A percentile compares a stretch with the other conserved stretches of the same genome.
Conservation (phyloP, 129 eudicot genomes). For the Centaurea solstitialis region DNA sequence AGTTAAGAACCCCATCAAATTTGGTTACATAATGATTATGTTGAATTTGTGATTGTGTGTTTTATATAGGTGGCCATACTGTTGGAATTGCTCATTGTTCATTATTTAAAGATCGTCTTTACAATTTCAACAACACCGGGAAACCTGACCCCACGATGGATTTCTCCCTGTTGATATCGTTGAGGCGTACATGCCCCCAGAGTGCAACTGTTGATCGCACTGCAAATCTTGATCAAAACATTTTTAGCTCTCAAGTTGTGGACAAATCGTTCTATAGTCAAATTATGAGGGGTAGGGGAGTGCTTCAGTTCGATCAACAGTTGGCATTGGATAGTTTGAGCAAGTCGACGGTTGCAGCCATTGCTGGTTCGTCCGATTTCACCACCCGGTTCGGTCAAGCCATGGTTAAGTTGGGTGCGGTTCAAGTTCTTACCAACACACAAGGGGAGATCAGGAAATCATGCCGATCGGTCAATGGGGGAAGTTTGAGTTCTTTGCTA, state of each 20-base stretch:
- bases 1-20: background rate
- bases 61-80: constrained; percentile 56
- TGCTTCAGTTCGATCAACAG: constrained; percentile 54
- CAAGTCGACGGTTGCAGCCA: constrained; percentile 32
- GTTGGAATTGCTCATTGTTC: constrained; percentile 59
- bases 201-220: constrained; percentile 26
- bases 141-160: constrained; percentile 59
- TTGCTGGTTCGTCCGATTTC: constrained; percentile 40
- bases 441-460: constrained; percentile 58
- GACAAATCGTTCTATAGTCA: constrained; percentile 54
- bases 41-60: background rate
- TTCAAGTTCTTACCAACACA: constrained; percentile 47
- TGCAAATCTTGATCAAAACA: constrained; percentile 46
- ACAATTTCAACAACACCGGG: constrained; percentile 48
- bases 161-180: background rate
- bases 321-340: constrained; percentile 42
- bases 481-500: background rate
- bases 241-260: constrained; percentile 35
- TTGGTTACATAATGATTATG: background rate
- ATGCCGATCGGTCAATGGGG: constrained; percentile 36
- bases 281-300: constrained; percentile 34
- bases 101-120: constrained; percentile 47
- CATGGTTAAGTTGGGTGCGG: constrained; percentile 57
- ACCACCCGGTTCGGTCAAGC: constrained; percentile 40
- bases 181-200: constrained; percentile 34